Evolutionary conservation across 2,329 filamentous ascomycete species (phyloP).

Genomic region (Botryotinia calthae): DNA sequence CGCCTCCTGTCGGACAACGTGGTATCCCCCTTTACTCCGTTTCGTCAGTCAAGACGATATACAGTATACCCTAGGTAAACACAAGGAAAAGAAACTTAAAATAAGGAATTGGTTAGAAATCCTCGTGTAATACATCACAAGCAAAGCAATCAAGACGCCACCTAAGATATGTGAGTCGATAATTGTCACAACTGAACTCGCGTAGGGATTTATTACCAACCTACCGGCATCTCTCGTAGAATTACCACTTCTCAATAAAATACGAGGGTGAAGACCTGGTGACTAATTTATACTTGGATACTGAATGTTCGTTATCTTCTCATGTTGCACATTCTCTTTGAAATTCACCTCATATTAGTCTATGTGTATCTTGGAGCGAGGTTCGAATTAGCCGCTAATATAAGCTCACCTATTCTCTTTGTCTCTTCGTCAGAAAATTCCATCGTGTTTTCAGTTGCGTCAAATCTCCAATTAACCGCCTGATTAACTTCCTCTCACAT

Average conservation of each 20-base stretch:
- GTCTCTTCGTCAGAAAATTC: not conserved
- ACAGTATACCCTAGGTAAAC: not conserved
- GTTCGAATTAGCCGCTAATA: not conserved
- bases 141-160: not conserved
- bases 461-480: not conserved
- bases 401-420: not conserved
- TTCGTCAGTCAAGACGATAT: not conserved
- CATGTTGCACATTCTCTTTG: not conserved
- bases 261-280: not conserved
- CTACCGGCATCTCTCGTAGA: not conserved
- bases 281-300: not conserved
- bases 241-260: not conserved
- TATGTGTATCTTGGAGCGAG: not conserved
- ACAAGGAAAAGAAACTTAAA: not conserved
- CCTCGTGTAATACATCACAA: not conserved
- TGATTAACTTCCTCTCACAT: not conserved
- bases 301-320: not conserved
- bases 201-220: not conserved
- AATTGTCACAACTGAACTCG: no score
- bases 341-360: not conserved
- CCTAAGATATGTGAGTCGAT: not conserved
- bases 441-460: not conserved
- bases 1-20: not conserved
- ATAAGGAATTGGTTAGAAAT: not conserved
- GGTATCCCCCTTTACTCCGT: not conserved